Evolutionary conservation across 805 yeast species (phyloP).

Genomic region (Yarrowia sp.): DNA sequence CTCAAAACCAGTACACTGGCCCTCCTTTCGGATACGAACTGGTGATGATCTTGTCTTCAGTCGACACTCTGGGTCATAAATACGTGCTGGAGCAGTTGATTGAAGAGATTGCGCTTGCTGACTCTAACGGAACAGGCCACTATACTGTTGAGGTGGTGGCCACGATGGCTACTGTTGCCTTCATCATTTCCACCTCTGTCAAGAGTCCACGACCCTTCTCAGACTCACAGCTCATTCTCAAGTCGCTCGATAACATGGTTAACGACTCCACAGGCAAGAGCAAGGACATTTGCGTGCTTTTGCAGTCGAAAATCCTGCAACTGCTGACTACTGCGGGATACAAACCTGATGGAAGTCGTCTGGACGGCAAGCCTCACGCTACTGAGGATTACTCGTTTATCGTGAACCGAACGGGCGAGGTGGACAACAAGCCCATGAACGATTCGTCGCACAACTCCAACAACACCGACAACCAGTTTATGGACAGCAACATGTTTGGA

Average conservation of each 20-base stretch:
- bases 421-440: conserved; percentile 1
- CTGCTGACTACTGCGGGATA: conserved; percentile 27
- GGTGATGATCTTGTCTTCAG: conserved; percentile 40
- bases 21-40: conserved; percentile 43
- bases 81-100: conserved; percentile 42
- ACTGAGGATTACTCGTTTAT: conserved; percentile 28
- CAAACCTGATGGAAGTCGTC: conserved; percentile 16
- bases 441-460: conserved; percentile 4
- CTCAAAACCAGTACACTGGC: conserved; percentile 43
- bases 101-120: conserved; percentile 45
- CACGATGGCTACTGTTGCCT: conserved; percentile 40
- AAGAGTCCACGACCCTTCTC: conserved; percentile 27
- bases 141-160: conserved; percentile 44
- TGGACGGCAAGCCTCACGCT: conserved; percentile 21
- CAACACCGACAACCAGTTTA: conserved; percentile 17
- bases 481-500: conserved; percentile 27
- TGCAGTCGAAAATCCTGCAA: conserved; percentile 27
- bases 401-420: conserved; percentile 28
- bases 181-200: conserved; percentile 33
- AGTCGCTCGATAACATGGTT: conserved; percentile 22
- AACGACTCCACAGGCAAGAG: conserved; percentile 4
- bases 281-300: conserved; percentile 8
- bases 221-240: conserved; percentile 21
- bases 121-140: conserved; percentile 43
- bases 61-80: conserved; percentile 44